phyloP scores from a whole-genome alignment of 2,329 filamentous ascomycete genomes.

The Cladobotryum protrusum region DNA sequence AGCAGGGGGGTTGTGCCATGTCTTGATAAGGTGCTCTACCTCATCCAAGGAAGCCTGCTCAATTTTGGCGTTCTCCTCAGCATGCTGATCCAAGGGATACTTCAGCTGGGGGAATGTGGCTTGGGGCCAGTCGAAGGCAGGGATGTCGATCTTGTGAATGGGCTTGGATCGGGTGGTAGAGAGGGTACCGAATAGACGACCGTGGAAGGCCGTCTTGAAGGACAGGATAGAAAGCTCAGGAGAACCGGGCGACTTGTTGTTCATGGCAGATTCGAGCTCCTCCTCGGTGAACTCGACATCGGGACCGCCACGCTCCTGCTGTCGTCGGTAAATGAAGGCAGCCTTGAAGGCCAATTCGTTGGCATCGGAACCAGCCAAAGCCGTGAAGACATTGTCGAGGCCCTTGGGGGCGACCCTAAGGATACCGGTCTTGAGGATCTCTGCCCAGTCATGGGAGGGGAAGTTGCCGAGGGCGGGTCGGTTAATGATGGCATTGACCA shows the following conservation, averaged over 20 bases:
- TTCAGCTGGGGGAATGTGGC: slow-evolving; percentile 79
- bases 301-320: slow-evolving; percentile 71
- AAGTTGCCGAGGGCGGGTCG: slow-evolving; percentile 87
- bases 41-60: slow-evolving; percentile 77
- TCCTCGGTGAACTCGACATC: slow-evolving; percentile 72
- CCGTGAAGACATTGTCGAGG: slow-evolving; percentile 83
- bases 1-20: slow-evolving; percentile 71
- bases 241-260: slow-evolving; percentile 70
- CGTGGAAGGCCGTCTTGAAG: slow-evolving; percentile 86
- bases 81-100: slow-evolving; percentile 79
- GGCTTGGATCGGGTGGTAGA: slow-evolving; percentile 89
- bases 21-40: slow-evolving; percentile 73
- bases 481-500: slow-evolving; percentile 78
- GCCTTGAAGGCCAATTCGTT: slow-evolving; percentile 95
- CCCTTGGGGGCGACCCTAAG: slow-evolving; percentile 79
- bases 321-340: slow-evolving; percentile 86
- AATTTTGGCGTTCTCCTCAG: slow-evolving; percentile 71
- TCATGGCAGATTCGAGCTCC: slow-evolving; percentile 70
- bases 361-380: slow-evolving; percentile 81
- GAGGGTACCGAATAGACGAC: slow-evolving; percentile 79
- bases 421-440: slow-evolving; percentile 72
- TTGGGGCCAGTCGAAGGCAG: slow-evolving; percentile 91
- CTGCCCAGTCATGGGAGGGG: slow-evolving; percentile 76
- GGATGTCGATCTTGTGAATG: slow-evolving; percentile 92
- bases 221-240: slow-evolving; percentile 77